These are phyloP conservation scores for Monilinia polystroma DNA, from an alignment of 2,329 filamentous ascomycete species.

Conservation along the genomic window DNA sequence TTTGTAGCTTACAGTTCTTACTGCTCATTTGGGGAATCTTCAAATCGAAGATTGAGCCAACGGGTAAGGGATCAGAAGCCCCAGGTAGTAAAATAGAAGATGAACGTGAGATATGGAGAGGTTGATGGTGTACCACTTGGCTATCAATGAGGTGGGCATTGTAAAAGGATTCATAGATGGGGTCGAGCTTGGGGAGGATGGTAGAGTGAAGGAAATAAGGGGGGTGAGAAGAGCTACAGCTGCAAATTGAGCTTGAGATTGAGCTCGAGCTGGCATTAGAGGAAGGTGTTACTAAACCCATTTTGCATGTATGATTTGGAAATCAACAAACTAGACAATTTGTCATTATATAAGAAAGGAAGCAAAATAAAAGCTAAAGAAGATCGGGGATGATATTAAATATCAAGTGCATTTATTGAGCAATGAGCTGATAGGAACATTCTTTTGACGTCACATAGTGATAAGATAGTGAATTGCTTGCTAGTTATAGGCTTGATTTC, in stretches of 20 bases:
- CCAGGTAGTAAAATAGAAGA: slow-evolving; percentile 54
- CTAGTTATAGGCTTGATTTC: background rate
- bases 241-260: background rate
- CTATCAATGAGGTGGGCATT: slow-evolving; percentile 34
- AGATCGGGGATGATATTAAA: background rate
- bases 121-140: slow-evolving; percentile 53
- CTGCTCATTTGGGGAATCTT: slow-evolving; percentile 22
- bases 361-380: too few species aligned
- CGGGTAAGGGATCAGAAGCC: slow-evolving; percentile 49
- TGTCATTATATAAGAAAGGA: background rate
- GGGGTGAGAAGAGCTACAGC: slow-evolving; percentile 27
- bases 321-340: background rate
- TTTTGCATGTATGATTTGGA: background rate
- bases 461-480: slow-evolving; percentile 7
- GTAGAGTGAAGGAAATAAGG: slow-evolving; percentile 36
- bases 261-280: background rate
- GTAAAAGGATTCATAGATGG: slow-evolving; percentile 35
- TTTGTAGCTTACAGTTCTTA: background rate
- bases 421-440: background rate
- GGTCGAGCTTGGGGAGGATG: slow-evolving; percentile 33
- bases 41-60: slow-evolving; percentile 39
- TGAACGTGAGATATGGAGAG: slow-evolving; percentile 51
- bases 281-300: slow-evolving; percentile 5
- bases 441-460: background rate
- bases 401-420: background rate